Evolutionary conservation across 1,284 basidiomycete species (phyloP), one percentile per base, ranked within the genome.

Genomic region (Chalciporus sp.): DNA sequence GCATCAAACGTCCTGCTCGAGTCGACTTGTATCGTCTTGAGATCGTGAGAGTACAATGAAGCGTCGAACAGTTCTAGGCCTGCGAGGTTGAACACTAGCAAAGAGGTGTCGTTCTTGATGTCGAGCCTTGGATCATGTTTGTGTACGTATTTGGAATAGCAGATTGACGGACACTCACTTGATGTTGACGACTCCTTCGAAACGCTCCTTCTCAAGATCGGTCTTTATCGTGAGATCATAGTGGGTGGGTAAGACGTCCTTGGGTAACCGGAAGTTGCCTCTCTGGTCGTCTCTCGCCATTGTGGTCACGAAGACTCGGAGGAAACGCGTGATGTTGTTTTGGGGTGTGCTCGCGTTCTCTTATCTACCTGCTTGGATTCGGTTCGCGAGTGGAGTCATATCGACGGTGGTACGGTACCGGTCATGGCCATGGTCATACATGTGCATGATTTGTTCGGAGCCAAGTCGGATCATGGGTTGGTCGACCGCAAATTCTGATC

Each of bases 221-320:
- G 95, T 95, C 69, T 82, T 88, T 72, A 96, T 77, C 44, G 85
- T 88, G 49, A 97, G 72, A 63, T 88, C 90, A 73, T 97, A 98
- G 72, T 95, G 92, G 27, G 74, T 80, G 19, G 92, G 88, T 61
- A 80, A 83, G 55, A 93, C 85, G 62, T 86, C 77, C 11, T 80
- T 81, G 11, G 92, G 92, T 47, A 96, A 82, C 60, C 92, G 85
- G 72, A 88, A 92, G 58, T 84, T 42, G 4, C n/a, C 33, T 33
- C 3, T 16, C 7, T 6, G 1, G 10, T 2, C 33, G 8, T 33
- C 14, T 2, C 14, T 33, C 6, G 9, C 12, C 33, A 33, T 33
- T 6, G 11, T 33, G 33, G 33, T 33, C 33, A 14, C 33, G 33
- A 16, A 33, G 33, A 12, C 33, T 33, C 14, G 11, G 14, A 33